Evolutionary conservation across 163 green algal genomes (phyloP).

Genomic region (Smithsoniella earleae): DNA sequence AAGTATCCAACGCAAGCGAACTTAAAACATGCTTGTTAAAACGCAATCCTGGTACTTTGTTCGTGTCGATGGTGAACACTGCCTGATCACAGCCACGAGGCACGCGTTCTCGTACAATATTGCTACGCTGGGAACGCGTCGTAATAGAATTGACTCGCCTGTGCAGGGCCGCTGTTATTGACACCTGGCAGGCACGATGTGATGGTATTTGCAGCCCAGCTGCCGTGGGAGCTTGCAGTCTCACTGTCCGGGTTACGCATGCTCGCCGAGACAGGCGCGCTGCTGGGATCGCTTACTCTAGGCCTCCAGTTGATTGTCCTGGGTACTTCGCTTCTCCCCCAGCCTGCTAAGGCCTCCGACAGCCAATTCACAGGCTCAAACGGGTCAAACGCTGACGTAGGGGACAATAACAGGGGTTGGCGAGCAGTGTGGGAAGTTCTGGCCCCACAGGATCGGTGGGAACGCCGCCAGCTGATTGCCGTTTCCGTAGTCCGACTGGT

Average conservation of each 20-base stretch:
- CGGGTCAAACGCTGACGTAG: neutral
- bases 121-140: too few species aligned
- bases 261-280: neutral
- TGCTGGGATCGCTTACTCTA: conserved; percentile 7
- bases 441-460: conserved; percentile 2
- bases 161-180: conserved; percentile 24
- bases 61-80: too few species aligned
- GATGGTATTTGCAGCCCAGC: neutral
- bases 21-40: too few species aligned
- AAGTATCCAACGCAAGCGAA: too few species aligned
- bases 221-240: conserved; percentile 17
- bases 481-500: neutral
- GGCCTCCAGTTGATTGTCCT: conserved; percentile 21
- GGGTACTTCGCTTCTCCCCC: conserved; percentile 5
- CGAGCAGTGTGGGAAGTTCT: conserved; percentile 4
- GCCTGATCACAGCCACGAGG: too few species aligned
- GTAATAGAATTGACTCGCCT: too few species aligned
- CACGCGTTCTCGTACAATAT: too few species aligned
- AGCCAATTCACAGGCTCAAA: neutral
- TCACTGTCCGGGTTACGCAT: neutral
- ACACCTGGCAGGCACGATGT: neutral
- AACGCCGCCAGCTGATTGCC: neutral
- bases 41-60: too few species aligned
- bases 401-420: neutral
- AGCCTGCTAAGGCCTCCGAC: neutral